Base-by-base conservation (phyloP, 1,284 basidiomycete species). In the Papiliotrema nemorosa region DNA sequence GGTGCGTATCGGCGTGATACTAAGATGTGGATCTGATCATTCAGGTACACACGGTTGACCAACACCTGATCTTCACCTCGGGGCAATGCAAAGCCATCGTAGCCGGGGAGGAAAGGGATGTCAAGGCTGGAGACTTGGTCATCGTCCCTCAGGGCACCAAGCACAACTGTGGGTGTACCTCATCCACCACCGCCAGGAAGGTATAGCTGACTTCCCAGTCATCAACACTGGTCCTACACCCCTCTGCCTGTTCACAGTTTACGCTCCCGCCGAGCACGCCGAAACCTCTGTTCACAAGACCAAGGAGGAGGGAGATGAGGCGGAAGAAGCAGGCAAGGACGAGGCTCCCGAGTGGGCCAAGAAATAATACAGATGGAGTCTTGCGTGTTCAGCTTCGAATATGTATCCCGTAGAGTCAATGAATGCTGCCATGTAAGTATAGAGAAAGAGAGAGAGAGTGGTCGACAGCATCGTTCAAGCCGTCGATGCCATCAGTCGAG, bases 61-160 rank as follows among this genome's bases (percentile, higher is more conserved):
- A 73, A 52, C 70, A 70, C 52, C 56, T 74, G 22, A 60, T 70
- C 52, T 74, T 74, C 55, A 73, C 70, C 6, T 64, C 62, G 13
- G 72, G 72, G 5, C 55, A 57, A 9, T 59, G 57, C 53, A 68
- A 67, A 54, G 74, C 74, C n/a, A 64, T 73, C 50, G 64, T 76
- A 14, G 70, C 55, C 4, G 72, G 72, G 12, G 71, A 76, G 50
- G 70, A 72, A 52, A 66, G 65, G 49, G 65, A 66, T 18, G 60
- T 74, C 44, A 66, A 72, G 44, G 74, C 70, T 31, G 72, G 72
- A 6, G 73, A 75, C 54, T 49, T 75, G 37, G 70, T 72, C 18
- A 69, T 75, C 31, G 73, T 75, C 5, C 73, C 73, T 24, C 72
- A 72, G 53, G 72, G 72, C 1, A 72, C 70, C 25, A 65, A 70